Percentiles rank a stretch among this genome's conserved stretches.
phyloP scores from a whole-genome alignment of 176 grass and related monocot species.

The Chrysopogon serrulatus region DNA sequence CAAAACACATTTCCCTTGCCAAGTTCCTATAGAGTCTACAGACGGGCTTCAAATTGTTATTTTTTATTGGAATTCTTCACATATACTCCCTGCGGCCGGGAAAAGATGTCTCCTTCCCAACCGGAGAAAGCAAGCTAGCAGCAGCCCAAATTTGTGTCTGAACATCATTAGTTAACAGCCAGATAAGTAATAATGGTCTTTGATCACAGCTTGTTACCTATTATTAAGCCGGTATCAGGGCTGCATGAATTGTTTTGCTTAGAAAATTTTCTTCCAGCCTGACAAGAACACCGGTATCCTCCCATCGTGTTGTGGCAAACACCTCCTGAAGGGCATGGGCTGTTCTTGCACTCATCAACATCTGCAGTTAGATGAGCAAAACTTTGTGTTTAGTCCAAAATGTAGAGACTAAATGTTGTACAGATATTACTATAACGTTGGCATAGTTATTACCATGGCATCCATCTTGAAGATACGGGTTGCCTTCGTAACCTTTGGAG shows the following conservation, averaged over 20 bases:
- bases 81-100: too few species aligned
- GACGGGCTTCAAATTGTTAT: too few species aligned
- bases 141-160: too few species aligned
- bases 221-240: too few species aligned
- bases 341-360: constrained; percentile 9
- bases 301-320: background rate
- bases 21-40: too few species aligned
- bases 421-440: background rate
- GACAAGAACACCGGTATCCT: constrained; percentile 23
- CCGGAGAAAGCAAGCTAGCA: too few species aligned
- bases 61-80: too few species aligned
- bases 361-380: background rate
- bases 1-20: background rate
- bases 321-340: background rate
- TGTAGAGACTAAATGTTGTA: background rate
- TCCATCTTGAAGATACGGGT: constrained; percentile 5
- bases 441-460: constrained; percentile 10
- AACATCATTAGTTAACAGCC: too few species aligned
- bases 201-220: too few species aligned
- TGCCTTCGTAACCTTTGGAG: constrained; percentile 25
- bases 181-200: too few species aligned
- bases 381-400: background rate
- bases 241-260: too few species aligned
- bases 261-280: background rate
- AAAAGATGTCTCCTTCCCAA: too few species aligned